Percentiles rank a stretch among this genome's conserved stretches.
Evolutionary conservation across 768 basidiomycete genomes (phyloP).

Genomic region (Naganishia onofrii): DNA sequence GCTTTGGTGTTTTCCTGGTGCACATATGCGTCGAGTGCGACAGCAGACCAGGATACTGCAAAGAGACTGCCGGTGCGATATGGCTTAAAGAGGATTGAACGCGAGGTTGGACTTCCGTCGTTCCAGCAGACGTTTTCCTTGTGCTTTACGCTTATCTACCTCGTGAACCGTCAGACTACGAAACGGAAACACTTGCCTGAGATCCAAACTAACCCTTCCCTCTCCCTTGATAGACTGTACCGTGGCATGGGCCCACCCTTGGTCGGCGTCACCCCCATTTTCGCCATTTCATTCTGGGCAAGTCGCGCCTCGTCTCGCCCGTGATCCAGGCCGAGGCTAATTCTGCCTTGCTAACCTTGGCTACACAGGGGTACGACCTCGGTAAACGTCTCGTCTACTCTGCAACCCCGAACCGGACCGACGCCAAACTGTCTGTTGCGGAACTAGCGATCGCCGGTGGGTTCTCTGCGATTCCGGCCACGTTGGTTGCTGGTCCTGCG

Average conservation of each 20-base stretch:
- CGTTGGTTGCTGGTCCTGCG: slow-evolving; percentile 88
- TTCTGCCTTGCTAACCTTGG: background rate
- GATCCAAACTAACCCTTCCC: background rate
- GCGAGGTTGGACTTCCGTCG: too few species aligned
- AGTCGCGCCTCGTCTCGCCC: too few species aligned
- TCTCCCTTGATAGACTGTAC: slow-evolving; percentile 45
- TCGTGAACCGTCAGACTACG: too few species aligned
- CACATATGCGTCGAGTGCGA: too few species aligned
- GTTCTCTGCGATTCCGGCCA: slow-evolving; percentile 87
- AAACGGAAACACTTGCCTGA: background rate
- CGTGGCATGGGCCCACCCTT: slow-evolving; percentile 78
- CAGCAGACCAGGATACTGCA: too few species aligned
- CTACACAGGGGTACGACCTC: slow-evolving; percentile 79
- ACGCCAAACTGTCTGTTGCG: slow-evolving; percentile 62
- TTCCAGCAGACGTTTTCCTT: too few species aligned
- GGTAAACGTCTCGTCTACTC: slow-evolving; percentile 81
- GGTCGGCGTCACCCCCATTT: slow-evolving; percentile 94
- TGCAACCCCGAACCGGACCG: slow-evolving; percentile 72
- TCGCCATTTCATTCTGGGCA: slow-evolving; percentile 97
- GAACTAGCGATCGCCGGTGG: slow-evolving; percentile 93
- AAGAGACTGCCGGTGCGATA: too few species aligned
- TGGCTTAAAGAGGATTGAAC: too few species aligned
- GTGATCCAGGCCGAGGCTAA: too few species aligned
- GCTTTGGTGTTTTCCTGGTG: too few species aligned
- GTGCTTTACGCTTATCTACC: too few species aligned